Evolutionary conservation across 208 protist species (phyloP), one percentile per base, ranked within the genome.

Genomic region (Naegleria lovaniensis): DNA sequence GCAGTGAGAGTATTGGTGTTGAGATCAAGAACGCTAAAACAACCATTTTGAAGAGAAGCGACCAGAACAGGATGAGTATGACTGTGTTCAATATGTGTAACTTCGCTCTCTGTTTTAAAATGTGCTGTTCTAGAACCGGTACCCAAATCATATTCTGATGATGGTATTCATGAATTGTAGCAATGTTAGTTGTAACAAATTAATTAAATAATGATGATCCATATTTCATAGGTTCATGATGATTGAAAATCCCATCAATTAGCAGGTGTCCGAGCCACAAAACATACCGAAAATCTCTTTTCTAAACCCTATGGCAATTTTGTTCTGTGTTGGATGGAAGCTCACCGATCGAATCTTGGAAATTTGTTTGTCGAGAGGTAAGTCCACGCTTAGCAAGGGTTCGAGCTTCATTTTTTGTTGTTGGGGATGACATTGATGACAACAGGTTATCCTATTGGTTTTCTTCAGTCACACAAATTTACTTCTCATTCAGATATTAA

Each of bases 271-370:
- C 5, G 9, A 58, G 5, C 51, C 51, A 58, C 51, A 58, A 84
- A 43, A 29, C n/a, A 41, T 85, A 85, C 79, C 83, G 51, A 33
- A 86, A 86, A 86, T 86, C 6, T 86, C 83, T 33, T 48, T 43
- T 51, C 83, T 48, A 48, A 51, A 86, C 13, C 40, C 83, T 33
- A 86, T 7, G 11, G 39, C 36, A 51, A 86, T 86, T 38, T 51
- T 86, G 11, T 51, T 86, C 33, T 86, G 38, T 40, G 40, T 86
- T 41, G 83, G 83, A 86, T 86, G 83, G 38, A 86, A 86, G 48
- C 83, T 86, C 9, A 84, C 29, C 9, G 76, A 38, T n/a, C 36
- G 36, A 13, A 84, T 13, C 39, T 38, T 41, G 29, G 33, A 29
- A 9, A 41, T 40, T 84, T 41, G 9, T 22, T 84, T 84, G 9